Base-by-base conservation (phyloP, 2,329 filamentous ascomycete genomes). In the Aspergillus chevalieri region DNA sequence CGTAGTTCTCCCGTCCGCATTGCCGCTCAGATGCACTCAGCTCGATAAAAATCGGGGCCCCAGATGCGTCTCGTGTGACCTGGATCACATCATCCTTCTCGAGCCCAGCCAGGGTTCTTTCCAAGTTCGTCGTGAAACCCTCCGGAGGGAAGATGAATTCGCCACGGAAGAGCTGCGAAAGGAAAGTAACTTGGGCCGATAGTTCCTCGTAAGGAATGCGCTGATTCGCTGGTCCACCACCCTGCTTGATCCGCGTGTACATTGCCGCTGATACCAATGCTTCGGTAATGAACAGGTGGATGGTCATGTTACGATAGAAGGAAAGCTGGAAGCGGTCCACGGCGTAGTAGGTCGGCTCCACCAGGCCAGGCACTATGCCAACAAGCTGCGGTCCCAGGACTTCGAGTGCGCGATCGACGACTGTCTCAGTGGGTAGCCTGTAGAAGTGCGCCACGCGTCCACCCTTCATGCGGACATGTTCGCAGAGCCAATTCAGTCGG, bases 231-330 rank as follows among this genome's bases (percentile, higher is more conserved):
- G 88, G 86, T 0, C 87, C 89, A n/a, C 92, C 92, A 14, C 93
- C 93, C 54, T 84, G 83, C 69, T 98, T 98, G 48, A 97, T 87
- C 42, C 83, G 82, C 0, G 85, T 93, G 68, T 98, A 98, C 78
- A 98, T 85, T 24, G 87, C 87, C 4, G 85, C 89, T 53, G 89
- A 93, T 19, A 97, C 89, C 4, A 98, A 77, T 0, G 92, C 87
- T 66, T 97, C 91, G 2, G 89, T 86, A 50, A 98, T 93, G 68
- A 98, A 98, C 4, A 98, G 80, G 65, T 98, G 93, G 53, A 98
- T 98, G 0, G 92, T 96, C 93, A 97, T 97, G 70, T 98, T 98
- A 47, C 93, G 85, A 72, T 98, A 98, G 70, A 98, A 98, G 0
- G 90, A 95, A 8, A 98, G 80, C 65, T 98, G 93, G 74, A 98